phyloP scores from a whole-genome alignment of 768 basidiomycete genomes.

The Cystofilobasidium capitatum region DNA sequence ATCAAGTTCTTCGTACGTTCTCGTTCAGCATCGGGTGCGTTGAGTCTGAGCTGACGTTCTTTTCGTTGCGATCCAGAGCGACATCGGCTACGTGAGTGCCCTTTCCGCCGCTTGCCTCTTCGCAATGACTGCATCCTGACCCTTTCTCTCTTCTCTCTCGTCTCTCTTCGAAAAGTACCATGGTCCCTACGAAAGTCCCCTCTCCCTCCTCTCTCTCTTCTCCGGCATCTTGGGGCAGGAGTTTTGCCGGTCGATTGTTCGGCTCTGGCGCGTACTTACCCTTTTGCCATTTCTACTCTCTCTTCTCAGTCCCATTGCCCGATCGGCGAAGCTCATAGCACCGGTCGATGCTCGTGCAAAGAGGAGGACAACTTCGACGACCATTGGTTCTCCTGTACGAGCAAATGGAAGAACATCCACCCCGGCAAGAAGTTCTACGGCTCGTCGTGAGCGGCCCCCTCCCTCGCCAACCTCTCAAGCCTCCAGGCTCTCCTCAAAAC shows the following conservation, averaged over 20 bases:
- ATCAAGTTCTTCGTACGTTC: conserved; percentile 21
- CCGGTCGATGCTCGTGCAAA: conserved; percentile 20
- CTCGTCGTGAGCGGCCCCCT: too few relatives aligned
- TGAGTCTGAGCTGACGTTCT: background rate
- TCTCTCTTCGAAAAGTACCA: background rate
- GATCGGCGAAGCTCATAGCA: conserved; percentile 13
- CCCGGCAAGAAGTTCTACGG: conserved; percentile 15
- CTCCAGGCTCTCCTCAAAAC: too few relatives aligned
- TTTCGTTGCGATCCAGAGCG: background rate
- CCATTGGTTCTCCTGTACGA: conserved; percentile 14
- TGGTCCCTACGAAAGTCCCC: conserved; percentile 1
- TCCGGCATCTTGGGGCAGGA: too few relatives aligned
- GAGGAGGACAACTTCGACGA: conserved; percentile 24
- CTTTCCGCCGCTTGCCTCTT: background rate
- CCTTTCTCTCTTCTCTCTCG: background rate
- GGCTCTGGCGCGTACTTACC: too few relatives aligned
- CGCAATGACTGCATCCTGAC: background rate
- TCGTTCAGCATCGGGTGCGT: background rate
- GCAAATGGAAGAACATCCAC: conserved; percentile 19
- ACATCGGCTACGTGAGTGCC: conserved; percentile 20
- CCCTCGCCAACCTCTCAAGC: too few relatives aligned
- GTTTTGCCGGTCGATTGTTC: too few relatives aligned
- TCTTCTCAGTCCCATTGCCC: conserved; percentile 17
- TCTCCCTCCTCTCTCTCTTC: too few relatives aligned
- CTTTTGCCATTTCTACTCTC: background rate